Percentiles rank a stretch among this genome's conserved stretches.
Conservation (phyloP, 176 grass and related monocot species). For the Zea luxurians region DNA sequence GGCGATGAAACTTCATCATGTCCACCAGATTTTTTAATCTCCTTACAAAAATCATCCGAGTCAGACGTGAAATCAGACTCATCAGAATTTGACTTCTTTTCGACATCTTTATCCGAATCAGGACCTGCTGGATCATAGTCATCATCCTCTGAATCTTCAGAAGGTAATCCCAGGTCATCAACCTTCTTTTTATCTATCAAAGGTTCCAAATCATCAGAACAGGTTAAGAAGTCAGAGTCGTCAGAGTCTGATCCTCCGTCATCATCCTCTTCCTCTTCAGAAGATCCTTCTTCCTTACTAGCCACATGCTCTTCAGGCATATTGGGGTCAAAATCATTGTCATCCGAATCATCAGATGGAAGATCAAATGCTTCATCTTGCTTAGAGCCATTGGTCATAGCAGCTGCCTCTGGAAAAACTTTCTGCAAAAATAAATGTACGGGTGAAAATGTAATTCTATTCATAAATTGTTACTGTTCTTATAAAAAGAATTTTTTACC, state of each 20-base stretch:
- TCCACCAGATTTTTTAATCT: conserved; percentile 56
- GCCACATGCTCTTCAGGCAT: conserved; percentile 37
- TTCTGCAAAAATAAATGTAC: conserved; percentile 59
- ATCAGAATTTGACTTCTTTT: conserved; percentile 50
- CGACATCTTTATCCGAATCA: conserved; percentile 55
- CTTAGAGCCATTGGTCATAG: conserved; percentile 40
- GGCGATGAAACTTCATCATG: conserved; percentile 48
- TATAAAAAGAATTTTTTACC: conserved; percentile 45
- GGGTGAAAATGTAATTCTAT: conserved; percentile 22
- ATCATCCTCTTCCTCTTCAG: conserved; percentile 51
- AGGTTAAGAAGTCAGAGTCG: conserved; percentile 61
- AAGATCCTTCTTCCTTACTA: conserved; percentile 40
- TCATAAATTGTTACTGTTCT: conserved; percentile 12
- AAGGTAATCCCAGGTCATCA: conserved; percentile 59
- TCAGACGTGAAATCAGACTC: conserved; percentile 87
- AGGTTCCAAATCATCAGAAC: conserved; percentile 53
- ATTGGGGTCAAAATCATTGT: conserved; percentile 68
- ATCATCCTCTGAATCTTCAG: conserved; percentile 83
- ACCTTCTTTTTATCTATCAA: conserved; percentile 41
- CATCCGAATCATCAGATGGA: conserved; percentile 88
- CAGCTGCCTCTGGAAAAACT: conserved; percentile 81
- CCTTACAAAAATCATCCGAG: conserved; percentile 80
- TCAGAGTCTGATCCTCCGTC: conserved; percentile 67
- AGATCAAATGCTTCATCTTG: conserved; percentile 55
- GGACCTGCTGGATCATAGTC: conserved; percentile 70